phyloP scores from a whole-genome alignment of 129 eudicot genomes.

The Helianthus tuberosus region DNA sequence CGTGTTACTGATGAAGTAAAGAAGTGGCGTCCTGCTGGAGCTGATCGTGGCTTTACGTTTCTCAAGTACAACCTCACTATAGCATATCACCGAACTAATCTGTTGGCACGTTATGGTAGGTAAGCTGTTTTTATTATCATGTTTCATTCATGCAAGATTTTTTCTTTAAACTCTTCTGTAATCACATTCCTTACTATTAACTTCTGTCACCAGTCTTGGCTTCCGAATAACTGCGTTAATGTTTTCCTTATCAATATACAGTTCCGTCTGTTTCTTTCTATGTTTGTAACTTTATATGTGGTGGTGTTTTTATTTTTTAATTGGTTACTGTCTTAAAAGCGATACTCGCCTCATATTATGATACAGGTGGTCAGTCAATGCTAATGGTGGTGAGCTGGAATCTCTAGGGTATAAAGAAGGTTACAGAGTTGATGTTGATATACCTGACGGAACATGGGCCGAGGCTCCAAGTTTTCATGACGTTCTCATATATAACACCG shows the following conservation, averaged over 20 bases:
- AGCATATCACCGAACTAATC: conserved; percentile 93
- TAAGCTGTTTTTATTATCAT: conserved; percentile 51
- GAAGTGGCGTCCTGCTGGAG: conserved; percentile 98
- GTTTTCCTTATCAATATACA: too few species aligned
- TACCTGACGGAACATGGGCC: conserved; percentile 90
- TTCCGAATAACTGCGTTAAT: neutral
- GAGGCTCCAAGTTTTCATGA: conserved; percentile 85
- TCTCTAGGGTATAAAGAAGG: conserved; percentile 96
- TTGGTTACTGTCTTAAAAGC: conserved; percentile 12
- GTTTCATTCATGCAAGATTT: neutral
- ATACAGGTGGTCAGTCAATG: conserved; percentile 74
- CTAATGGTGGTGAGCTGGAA: conserved; percentile 73
- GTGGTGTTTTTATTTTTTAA: neutral
- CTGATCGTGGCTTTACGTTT: conserved; percentile 95
- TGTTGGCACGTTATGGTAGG: conserved; percentile 98
- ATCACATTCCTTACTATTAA: conserved; percentile 1
- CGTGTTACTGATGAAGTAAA: conserved; percentile 64
- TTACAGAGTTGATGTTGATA: conserved; percentile 89
- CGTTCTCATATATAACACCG: conserved; percentile 86
- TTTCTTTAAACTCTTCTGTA: neutral
- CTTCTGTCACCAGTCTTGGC: neutral
- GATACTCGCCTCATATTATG: conserved; percentile 18
- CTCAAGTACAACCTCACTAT: conserved; percentile 81
- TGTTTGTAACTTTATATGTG: neutral
- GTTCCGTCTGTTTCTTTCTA: neutral